Conservation (phyloP, 805 yeast species). For the Starmerella vaccinii region DNA sequence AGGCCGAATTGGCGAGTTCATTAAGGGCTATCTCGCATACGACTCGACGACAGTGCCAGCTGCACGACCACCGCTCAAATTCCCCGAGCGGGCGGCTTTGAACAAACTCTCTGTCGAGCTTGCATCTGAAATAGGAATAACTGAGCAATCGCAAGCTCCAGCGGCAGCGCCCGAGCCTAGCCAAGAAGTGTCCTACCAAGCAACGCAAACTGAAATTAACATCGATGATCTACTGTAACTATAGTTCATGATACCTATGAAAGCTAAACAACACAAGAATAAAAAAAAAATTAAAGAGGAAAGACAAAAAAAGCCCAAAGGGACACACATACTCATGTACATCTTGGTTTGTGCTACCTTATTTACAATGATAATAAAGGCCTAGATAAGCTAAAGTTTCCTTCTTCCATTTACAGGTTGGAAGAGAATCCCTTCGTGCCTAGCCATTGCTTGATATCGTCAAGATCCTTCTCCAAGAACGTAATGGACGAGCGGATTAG, state of each 20-base stretch:
- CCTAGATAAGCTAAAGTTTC: too few relatives aligned
- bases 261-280: too few relatives aligned
- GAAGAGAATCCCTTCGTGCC: slow-evolving; percentile 13
- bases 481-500: slow-evolving; percentile 39
- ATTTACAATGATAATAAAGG: too few relatives aligned
- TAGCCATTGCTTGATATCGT: slow-evolving; percentile 27
- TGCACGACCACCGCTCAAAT: background rate
- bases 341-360: too few relatives aligned
- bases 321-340: too few relatives aligned
- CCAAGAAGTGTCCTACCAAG: slow-evolving; percentile 2
- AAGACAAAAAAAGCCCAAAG: too few relatives aligned
- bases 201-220: slow-evolving; percentile 2
- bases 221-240: slow-evolving; percentile 1
- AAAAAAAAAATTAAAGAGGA: too few relatives aligned
- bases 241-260: too few relatives aligned
- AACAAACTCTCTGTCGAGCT: background rate
- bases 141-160: slow-evolving; percentile 11
- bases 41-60: slow-evolving; percentile 9
- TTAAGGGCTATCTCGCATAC: slow-evolving; percentile 7
- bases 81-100: background rate
- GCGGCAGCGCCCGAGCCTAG: background rate
- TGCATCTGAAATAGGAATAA: background rate
- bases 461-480: slow-evolving; percentile 38
- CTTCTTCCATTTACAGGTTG: slow-evolving; percentile 1
- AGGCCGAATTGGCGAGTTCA: slow-evolving; percentile 3